A percentile compares a stretch with the other conserved stretches of the same genome.
Evolutionary conservation across 2,329 filamentous ascomycete species (phyloP).

Genomic region (Juglanconis oblonga): DNA sequence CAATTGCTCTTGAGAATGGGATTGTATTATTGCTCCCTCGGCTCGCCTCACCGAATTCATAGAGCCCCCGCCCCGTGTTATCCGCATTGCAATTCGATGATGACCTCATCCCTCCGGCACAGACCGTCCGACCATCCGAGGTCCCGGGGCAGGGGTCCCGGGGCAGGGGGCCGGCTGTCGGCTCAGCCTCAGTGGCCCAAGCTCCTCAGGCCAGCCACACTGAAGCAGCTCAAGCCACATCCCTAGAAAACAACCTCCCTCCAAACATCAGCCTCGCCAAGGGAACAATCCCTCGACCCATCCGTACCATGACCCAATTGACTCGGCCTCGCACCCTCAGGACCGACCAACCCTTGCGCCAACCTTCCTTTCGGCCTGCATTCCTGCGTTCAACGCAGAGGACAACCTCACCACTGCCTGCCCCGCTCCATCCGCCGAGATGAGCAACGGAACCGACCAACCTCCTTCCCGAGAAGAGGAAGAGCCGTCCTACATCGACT

Average conservation of each 20-base stretch:
- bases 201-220: neutral
- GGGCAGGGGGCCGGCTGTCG: too few species aligned
- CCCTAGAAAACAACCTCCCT: neutral
- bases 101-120: neutral
- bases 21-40: too few species aligned
- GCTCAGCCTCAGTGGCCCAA: neutral
- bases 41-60: too few species aligned
- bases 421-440: neutral
- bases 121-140: neutral
- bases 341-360: neutral
- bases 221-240: neutral
- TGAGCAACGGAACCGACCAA: conserved; percentile 28
- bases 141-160: too few species aligned
- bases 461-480: conserved; percentile 37
- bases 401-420: neutral
- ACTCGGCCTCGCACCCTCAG: too few species aligned
- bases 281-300: neutral
- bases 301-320: neutral
- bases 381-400: neutral
- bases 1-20: too few species aligned
- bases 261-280: neutral
- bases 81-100: neutral
- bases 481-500: conserved; percentile 88
- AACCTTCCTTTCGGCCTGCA: neutral
- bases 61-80: neutral